Conservation (phyloP, 305 asterid genomes). For the Lippia alba region DNA sequence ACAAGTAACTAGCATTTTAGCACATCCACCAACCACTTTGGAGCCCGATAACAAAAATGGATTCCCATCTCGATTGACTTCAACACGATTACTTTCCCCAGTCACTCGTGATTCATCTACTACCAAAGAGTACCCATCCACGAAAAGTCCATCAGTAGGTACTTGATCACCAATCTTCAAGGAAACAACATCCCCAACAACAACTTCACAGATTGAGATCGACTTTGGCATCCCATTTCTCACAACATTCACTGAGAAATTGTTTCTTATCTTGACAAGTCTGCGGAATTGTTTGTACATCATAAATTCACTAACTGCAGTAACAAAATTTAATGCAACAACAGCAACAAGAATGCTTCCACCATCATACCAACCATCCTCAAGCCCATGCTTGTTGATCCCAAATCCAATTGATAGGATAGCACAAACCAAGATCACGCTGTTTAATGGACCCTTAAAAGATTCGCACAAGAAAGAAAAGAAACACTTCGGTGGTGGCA, state of each 20-base stretch:
- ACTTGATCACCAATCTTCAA: background rate
- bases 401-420: constrained; percentile 45
- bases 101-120: constrained; percentile 31
- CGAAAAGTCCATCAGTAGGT: constrained; percentile 32
- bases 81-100: constrained; percentile 22
- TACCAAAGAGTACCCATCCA: constrained; percentile 27
- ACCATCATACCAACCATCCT: constrained; percentile 52
- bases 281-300: constrained; percentile 37
- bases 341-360: constrained; percentile 6
- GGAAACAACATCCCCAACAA: constrained; percentile 17
- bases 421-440: constrained; percentile 43
- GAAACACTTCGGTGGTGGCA: constrained; percentile 36
- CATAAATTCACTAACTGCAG: constrained; percentile 37
- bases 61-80: constrained; percentile 6
- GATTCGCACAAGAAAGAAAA: constrained; percentile 40
- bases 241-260: constrained; percentile 37
- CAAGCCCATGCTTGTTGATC: constrained; percentile 39
- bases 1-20: constrained; percentile 46
- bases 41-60: constrained; percentile 38
- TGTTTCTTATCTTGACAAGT: constrained; percentile 39
- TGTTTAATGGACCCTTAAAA: constrained; percentile 39
- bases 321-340: constrained; percentile 25
- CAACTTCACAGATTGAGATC: constrained; percentile 21
- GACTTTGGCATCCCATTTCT: constrained; percentile 34
- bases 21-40: constrained; percentile 37